These are phyloP conservation scores for Pinus tabuliformis DNA, from an alignment of 75 land plant genomes.

Conservation along the genomic window DNA sequence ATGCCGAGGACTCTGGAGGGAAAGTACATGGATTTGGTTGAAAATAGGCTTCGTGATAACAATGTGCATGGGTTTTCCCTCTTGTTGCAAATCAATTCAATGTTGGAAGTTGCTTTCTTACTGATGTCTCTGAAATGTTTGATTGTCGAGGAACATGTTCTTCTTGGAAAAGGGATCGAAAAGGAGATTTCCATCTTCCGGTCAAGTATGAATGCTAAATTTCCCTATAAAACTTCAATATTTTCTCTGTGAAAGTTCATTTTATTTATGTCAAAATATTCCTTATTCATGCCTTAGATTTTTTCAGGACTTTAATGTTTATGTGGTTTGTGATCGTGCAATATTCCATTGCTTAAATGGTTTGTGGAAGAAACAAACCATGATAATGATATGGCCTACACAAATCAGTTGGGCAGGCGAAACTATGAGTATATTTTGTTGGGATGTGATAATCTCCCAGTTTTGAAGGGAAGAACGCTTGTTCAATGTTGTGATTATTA, in stretches of 20 bases:
- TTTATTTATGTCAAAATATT: not conserved
- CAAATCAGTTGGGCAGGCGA: slow-evolving; percentile 11
- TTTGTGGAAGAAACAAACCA: slow-evolving; percentile 17
- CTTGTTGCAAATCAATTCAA: too few species aligned
- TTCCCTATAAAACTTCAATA: not conserved
- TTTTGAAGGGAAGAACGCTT: slow-evolving; percentile 23
- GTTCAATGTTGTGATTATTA: slow-evolving; percentile 22
- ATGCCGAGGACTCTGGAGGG: slow-evolving; percentile 10
- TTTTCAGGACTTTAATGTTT: not conserved
- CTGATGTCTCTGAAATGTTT: too few species aligned
- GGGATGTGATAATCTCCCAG: slow-evolving; percentile 23
- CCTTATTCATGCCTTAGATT: not conserved
- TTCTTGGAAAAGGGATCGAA: too few species aligned
- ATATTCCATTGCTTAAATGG: slow-evolving; percentile 23
- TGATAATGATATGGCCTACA: slow-evolving; percentile 18
- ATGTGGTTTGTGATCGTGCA: not conserved
- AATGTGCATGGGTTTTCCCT: not conserved
- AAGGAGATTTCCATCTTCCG: slow-evolving; percentile 19
- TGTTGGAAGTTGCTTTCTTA: too few species aligned
- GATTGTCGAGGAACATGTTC: too few species aligned
- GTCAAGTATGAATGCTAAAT: slow-evolving; percentile 39
- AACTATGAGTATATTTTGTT: slow-evolving; percentile 20
- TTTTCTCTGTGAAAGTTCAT: not conserved
- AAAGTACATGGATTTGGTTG: slow-evolving; percentile 11
- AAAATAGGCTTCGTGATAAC: not conserved